Conservation (phyloP, 225 moss, liverwort and hornwort species). For the Thuidium tamariscinum region DNA sequence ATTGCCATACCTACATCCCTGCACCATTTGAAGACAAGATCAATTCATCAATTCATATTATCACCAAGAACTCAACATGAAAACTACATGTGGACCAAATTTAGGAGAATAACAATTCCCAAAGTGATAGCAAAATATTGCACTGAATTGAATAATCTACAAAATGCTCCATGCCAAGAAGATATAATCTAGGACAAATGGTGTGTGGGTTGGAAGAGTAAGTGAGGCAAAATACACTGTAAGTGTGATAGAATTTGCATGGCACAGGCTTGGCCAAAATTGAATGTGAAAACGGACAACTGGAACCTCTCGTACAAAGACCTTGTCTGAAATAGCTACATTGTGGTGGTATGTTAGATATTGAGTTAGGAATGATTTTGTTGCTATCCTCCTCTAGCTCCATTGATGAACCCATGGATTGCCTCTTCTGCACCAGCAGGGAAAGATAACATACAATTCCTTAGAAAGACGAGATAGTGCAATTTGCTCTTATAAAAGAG, state of each 20-base stretch:
- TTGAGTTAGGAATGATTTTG: neutral
- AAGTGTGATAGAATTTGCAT: slow-evolving; percentile 37
- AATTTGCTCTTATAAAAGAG: neutral
- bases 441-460: neutral
- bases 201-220: neutral
- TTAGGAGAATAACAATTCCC: neutral
- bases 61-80: neutral
- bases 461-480: neutral
- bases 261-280: slow-evolving; percentile 20
- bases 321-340: slow-evolving; percentile 48
- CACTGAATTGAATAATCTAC: neutral
- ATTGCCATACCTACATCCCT: slow-evolving; percentile 58
- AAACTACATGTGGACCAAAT: neutral
- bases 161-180: neutral
- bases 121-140: neutral
- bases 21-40: neutral
- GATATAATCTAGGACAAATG: neutral
- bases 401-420: neutral
- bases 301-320: slow-evolving; percentile 37
- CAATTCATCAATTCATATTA: neutral
- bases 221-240: slow-evolving; percentile 14
- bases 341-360: slow-evolving; percentile 3
- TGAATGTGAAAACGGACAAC: slow-evolving; percentile 47
- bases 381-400: slow-evolving; percentile 4
- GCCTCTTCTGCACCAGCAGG: slow-evolving; percentile 16